Percentiles rank a stretch among this genome's conserved stretches.
These are phyloP conservation scores for Sporisorium iseilematis-ciliati DNA, from an alignment of 1,284 basidiomycete genomes.

Conservation along the genomic window DNA sequence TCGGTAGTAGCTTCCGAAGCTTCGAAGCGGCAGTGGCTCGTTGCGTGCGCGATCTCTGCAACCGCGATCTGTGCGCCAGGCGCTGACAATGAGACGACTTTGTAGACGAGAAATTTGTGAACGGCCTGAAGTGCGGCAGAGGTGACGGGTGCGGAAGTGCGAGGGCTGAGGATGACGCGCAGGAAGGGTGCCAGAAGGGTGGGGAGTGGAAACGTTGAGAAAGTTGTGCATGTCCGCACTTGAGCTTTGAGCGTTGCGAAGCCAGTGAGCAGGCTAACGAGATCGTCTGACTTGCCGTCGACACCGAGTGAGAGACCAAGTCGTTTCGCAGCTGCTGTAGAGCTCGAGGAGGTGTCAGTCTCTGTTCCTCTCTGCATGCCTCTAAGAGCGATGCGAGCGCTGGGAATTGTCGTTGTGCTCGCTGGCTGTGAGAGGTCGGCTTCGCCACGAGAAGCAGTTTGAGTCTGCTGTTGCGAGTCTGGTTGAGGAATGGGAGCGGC, in stretches of 20 bases:
- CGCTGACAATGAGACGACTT: slow-evolving; percentile 75
- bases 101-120: slow-evolving; percentile 85
- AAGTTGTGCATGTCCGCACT: slow-evolving; percentile 70
- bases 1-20: slow-evolving; percentile 86
- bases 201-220: slow-evolving; percentile 56
- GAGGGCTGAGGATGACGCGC: slow-evolving; percentile 87
- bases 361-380: slow-evolving; percentile 34
- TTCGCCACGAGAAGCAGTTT: neutral
- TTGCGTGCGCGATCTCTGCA: slow-evolving; percentile 85
- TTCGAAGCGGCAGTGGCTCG: slow-evolving; percentile 97
- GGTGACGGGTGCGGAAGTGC: slow-evolving; percentile 94
- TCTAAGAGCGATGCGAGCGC: slow-evolving; percentile 36
- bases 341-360: slow-evolving; percentile 21
- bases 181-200: slow-evolving; percentile 76
- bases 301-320: slow-evolving; percentile 29
- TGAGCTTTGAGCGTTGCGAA: slow-evolving; percentile 87
- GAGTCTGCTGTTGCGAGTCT: slow-evolving; percentile 10
- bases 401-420: neutral
- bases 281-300: slow-evolving; percentile 41
- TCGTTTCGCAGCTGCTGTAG: slow-evolving; percentile 26
- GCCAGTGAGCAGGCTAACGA: slow-evolving; percentile 78
- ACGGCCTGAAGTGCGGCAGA: slow-evolving; percentile 87
- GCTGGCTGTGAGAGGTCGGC: neutral
- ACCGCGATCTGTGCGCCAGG: slow-evolving; percentile 74
- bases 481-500: slow-evolving; percentile 21